phyloP scores from a whole-genome alignment of 225 moss, liverwort and hornwort genomes.

The Rhytidiadelphus loreus region DNA sequence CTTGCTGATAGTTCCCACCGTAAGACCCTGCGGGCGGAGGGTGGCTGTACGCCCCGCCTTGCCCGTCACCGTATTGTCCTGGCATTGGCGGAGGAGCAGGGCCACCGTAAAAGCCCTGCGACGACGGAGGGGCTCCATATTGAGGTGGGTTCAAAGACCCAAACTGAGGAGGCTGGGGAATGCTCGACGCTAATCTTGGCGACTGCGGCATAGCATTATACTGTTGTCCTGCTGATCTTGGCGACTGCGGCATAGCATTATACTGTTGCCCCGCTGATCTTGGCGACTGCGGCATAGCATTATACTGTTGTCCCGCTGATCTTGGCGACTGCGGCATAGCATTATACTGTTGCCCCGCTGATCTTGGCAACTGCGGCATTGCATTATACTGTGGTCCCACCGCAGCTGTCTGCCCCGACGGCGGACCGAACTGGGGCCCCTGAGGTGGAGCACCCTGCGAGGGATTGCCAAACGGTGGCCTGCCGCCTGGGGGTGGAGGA shows the following conservation, averaged over 20 bases:
- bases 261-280: background rate
- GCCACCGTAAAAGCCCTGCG: conserved; percentile 52
- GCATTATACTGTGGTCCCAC: background rate
- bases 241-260: background rate
- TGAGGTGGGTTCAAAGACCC: conserved; percentile 4
- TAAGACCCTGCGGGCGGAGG: conserved; percentile 59
- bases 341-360: background rate
- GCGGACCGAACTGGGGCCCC: conserved; percentile 18
- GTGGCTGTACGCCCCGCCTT: conserved; percentile 24
- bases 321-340: background rate
- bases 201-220: background rate
- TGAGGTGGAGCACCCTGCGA: conserved; percentile 10
- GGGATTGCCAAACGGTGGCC: conserved; percentile 13
- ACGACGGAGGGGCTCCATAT: conserved; percentile 23
- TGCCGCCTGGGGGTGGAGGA: conserved; percentile 25
- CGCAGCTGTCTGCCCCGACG: background rate
- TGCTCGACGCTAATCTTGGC: background rate
- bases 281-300: background rate
- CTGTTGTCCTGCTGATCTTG: background rate
- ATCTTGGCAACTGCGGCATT: background rate
- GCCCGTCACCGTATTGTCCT: conserved; percentile 36
- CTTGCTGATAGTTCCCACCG: conserved; percentile 45
- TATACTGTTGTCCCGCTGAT: background rate
- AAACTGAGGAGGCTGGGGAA: conserved; percentile 21
- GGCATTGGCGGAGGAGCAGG: conserved; percentile 29